A percentile compares a stretch with the other conserved stretches of the same genome.
Evolutionary conservation across 176 grass and related monocot species (phyloP).

Genomic region (Carex pumila): DNA sequence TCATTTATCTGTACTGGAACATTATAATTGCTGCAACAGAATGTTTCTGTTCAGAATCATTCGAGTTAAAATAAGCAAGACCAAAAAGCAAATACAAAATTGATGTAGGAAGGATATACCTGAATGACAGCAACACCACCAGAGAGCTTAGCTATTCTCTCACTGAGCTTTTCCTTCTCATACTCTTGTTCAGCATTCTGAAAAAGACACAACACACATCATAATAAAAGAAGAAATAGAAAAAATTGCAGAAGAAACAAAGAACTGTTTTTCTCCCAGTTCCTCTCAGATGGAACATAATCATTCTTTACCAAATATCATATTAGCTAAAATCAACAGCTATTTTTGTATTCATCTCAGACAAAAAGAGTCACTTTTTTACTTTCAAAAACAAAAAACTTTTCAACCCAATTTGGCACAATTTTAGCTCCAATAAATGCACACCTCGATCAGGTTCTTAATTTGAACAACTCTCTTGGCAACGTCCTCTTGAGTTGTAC

Average conservation of each 20-base stretch:
- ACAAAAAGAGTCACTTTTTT: background rate
- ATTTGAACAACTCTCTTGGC: slow-evolving; percentile 89
- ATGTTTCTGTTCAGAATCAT: background rate
- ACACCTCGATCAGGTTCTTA: slow-evolving; percentile 83
- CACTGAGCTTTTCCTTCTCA: slow-evolving; percentile 95
- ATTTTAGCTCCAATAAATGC: background rate
- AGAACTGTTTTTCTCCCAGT: background rate
- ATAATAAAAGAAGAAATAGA: background rate
- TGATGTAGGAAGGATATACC: slow-evolving; percentile 24
- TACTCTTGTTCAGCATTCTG: slow-evolving; percentile 92
- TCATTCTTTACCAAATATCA: background rate
- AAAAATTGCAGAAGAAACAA: background rate
- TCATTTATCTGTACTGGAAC: background rate
- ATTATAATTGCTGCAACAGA: background rate
- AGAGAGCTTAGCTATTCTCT: slow-evolving; percentile 96
- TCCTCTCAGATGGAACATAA: background rate
- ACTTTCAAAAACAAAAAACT: background rate
- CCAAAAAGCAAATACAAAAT: background rate
- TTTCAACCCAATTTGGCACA: background rate
- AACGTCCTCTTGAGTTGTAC: slow-evolving; percentile 86
- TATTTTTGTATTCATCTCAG: background rate
- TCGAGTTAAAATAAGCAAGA: background rate
- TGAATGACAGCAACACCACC: slow-evolving; percentile 99
- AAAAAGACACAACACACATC: slow-evolving; percentile 9
- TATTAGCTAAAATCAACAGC: background rate